Evolutionary conservation across 2,329 filamentous ascomycete genomes (phyloP), one percentile per base, ranked within the genome.

Genomic region (Moelleriella libera): DNA sequence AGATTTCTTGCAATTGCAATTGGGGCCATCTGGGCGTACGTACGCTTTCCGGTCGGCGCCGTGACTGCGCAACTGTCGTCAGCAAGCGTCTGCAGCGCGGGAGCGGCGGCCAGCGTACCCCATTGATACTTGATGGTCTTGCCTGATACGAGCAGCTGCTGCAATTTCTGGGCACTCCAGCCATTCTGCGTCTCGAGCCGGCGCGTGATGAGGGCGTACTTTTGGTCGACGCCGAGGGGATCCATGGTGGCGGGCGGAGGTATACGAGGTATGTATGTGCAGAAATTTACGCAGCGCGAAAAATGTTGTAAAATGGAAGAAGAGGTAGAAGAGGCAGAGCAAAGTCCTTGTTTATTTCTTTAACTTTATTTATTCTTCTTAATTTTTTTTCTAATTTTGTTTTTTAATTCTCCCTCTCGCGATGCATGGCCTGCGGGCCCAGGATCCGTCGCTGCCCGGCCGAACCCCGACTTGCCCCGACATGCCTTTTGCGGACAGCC

Each of bases 111-210:
- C 34, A 9, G 9, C 45, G 30, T 21, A 47, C 45, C 40, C 45
- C 45, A 47, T 6, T 40, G 45, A 32, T 47, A 47, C 28, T 37
- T n/a, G 40, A 47, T 43, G 28, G 45, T 3, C 30, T 43, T 47
- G 30, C 45, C 39, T 8, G 37, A 29, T 6, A n/a, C 12, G 30
- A 47, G 39, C 10, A 47, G 40, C 9, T 40, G 34, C 21, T 34
- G 12, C 11, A 47, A 39, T 39, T 43, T 47, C 34, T 47, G 39
- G 11, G 30, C 40, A 30, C 6, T 30, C 45, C 45, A 43, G 12
- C 41, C 45, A 43, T 47, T 47, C 34, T 47, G 45, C 5, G 43
- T 21, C n/a, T 47, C 40, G 29, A 47, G 40, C 11, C 45, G 45
- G n/a, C 45, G 39, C 6, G 30, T 43, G n/a, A 47, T 47, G 40